Percentiles rank a stretch among this genome's conserved stretches.
Evolutionary conservation across 352 stramenopile genomes (phyloP).

Genomic region (Blastocystis sp.): DNA sequence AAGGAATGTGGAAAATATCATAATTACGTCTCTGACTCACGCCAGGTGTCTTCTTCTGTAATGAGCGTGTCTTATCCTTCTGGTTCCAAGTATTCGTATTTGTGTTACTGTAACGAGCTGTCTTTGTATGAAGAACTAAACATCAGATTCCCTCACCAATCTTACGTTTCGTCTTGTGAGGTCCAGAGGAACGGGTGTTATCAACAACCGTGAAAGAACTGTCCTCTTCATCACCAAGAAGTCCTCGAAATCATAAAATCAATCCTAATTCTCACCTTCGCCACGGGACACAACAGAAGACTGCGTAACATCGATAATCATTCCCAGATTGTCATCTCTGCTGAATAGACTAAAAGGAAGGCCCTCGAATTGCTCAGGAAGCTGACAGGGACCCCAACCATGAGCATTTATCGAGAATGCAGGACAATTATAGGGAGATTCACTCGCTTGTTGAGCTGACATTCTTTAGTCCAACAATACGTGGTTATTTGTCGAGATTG

Average conservation of each 20-base stretch:
- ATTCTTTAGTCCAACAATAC: not conserved
- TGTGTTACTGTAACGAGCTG: not conserved
- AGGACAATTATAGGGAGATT: slow-evolving; percentile 16
- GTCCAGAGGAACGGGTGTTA: not conserved
- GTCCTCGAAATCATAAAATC: not conserved
- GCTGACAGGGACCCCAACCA: slow-evolving; percentile 27
- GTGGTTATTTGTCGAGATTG: not conserved
- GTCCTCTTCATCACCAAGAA: not conserved
- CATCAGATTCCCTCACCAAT: not conserved
- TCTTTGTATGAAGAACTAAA: slow-evolving; percentile 26
- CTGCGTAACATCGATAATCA: slow-evolving; percentile 14
- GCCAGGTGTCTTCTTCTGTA: not conserved
- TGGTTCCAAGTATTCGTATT: not conserved
- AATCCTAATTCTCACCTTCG: not conserved
- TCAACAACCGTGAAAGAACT: not conserved
- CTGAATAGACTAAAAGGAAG: slow-evolving; percentile 29
- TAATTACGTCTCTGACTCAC: slow-evolving; percentile 1
- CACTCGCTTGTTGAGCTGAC: not conserved
- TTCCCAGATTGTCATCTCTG: slow-evolving; percentile 49
- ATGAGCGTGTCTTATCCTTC: not conserved
- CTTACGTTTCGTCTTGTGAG: slow-evolving; percentile 23
- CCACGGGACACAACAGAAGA: not conserved
- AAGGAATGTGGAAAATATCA: not conserved
- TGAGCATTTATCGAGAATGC: slow-evolving; percentile 16
- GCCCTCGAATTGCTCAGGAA: slow-evolving; percentile 11